Evolutionary conservation across 2,329 filamentous ascomycete genomes (phyloP), one percentile per base, ranked within the genome.

Genomic region (Xylariaceae sp.): DNA sequence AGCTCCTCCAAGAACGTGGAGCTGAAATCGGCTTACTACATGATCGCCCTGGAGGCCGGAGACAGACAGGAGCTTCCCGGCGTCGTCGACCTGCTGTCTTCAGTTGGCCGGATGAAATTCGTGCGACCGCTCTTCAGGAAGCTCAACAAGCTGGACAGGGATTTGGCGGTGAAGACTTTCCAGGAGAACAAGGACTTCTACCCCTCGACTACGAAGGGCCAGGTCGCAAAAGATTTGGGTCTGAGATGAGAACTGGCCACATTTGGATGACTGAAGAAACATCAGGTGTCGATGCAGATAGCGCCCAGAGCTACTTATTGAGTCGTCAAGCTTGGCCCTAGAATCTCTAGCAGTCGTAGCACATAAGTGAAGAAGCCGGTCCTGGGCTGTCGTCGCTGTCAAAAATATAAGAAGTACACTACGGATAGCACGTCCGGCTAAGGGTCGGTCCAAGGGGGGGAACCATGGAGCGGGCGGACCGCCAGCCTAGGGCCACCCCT

Each of bases 101-200:
- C 72, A 33, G 88, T 95, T 16, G 92, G 92, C 10, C 70, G 92
- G 37, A 96, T 98, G 92, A 96, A 96, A 72, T 96, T 90, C 59
- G 90, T 96, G 38, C 71, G 90, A 30, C 87, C 90, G 15, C 62
- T 96, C 52, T 95, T 82, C 64, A 73, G 82, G 40, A 72, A 76
- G 31, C 64, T 98, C 46, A 80, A 82, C 51, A 77, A 79, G 56
- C 75, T 84, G 24, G 81, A 95, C 61, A 68, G 76, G 29, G 65
- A 77, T 17, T 60, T 94, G 50, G 90, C 92, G 0, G 60, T 90
- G 33, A 67, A 77, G 56, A 94, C 89, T 0, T 95, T 94, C 61
- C 75, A 83, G 62, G 83, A 82, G 71, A 82, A 94, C 57, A 83
- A 74, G 60, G 80, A 88, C 42, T 96, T 96, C 55, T 98, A 96